These are phyloP conservation scores for Pseudopediastrum boryanum DNA, from an alignment of 139 green algal genomes.

Conservation along the genomic window DNA sequence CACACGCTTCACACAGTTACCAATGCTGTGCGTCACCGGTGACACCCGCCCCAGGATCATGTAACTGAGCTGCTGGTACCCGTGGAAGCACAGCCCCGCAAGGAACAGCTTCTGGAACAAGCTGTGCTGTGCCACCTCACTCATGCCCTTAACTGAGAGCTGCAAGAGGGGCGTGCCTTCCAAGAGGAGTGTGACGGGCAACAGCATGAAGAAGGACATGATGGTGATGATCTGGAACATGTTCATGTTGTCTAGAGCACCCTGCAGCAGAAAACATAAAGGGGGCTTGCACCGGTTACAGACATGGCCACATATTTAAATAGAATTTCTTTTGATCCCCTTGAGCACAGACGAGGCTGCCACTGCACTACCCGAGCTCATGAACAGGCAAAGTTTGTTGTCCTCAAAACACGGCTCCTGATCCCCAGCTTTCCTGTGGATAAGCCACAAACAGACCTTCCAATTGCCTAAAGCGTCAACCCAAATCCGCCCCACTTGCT, in stretches of 20 bases:
- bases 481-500: too few species aligned
- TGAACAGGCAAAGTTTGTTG: too few species aligned
- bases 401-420: too few species aligned
- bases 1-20: conserved; percentile 98
- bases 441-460: too few species aligned
- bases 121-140: not conserved
- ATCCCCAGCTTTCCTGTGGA: too few species aligned
- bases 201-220: conserved; percentile 76
- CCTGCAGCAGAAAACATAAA: too few species aligned
- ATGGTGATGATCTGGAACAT: conserved; percentile 98
- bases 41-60: conserved; percentile 81
- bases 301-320: too few species aligned
- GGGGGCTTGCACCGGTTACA: too few species aligned
- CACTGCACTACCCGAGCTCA: not conserved
- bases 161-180: conserved; percentile 59
- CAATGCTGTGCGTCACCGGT: conserved; percentile 98
- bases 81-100: conserved; percentile 93
- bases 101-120: conserved; percentile 52
- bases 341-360: not conserved
- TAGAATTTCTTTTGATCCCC: not conserved
- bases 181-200: conserved; percentile 60
- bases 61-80: conserved; percentile 94
- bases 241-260: conserved; percentile 88
- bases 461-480: too few species aligned
- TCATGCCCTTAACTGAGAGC: conserved; percentile 3